These are phyloP conservation scores for Collybia mongolica DNA, from an alignment of 768 basidiomycete species.

Conservation along the genomic window DNA sequence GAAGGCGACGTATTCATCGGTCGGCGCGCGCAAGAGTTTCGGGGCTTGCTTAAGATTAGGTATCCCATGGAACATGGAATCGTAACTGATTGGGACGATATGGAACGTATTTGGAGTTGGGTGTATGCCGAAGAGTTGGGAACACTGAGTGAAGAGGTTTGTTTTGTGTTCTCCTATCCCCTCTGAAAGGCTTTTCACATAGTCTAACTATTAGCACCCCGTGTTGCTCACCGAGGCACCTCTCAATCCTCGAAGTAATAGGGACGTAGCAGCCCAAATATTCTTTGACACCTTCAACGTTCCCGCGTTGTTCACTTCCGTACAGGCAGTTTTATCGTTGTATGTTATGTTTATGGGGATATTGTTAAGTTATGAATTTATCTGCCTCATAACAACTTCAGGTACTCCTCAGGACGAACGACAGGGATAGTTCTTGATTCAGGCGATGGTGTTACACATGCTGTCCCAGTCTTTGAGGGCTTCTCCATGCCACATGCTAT, in stretches of 20 bases:
- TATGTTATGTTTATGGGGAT: conserved; percentile 38
- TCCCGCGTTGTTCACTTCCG: conserved; percentile 93
- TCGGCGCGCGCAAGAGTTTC: conserved; percentile 89
- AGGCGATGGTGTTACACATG: conserved; percentile 97
- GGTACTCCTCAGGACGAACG: conserved; percentile 97
- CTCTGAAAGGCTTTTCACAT: conserved; percentile 15
- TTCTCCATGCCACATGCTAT: conserved; percentile 99
- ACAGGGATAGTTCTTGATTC: conserved; percentile 99
- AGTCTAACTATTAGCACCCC: conserved; percentile 71
- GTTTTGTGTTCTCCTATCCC: conserved; percentile 15
- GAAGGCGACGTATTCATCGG: conserved; percentile 98
- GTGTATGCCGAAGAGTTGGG: conserved; percentile 95
- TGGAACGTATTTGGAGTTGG: conserved; percentile 99
- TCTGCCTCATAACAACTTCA: conserved; percentile 27
- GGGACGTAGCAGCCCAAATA: conserved; percentile 96
- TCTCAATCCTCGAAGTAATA: conserved; percentile 92
- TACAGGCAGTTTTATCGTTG: conserved; percentile 96
- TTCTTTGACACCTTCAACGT: conserved; percentile 99
- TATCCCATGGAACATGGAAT: conserved; percentile 99
- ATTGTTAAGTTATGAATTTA: conserved; percentile 8
- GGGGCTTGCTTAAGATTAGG: conserved; percentile 95
- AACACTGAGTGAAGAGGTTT: conserved; percentile 94
- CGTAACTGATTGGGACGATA: conserved; percentile 99
- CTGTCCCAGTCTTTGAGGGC: conserved; percentile 98
- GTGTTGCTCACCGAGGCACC: conserved; percentile 97